A percentile compares a stretch with the other conserved stretches of the same genome.
These are phyloP conservation scores for Scopulariopsis brevicaulis DNA, from an alignment of 2,329 filamentous ascomycete genomes.

Conservation along the genomic window DNA sequence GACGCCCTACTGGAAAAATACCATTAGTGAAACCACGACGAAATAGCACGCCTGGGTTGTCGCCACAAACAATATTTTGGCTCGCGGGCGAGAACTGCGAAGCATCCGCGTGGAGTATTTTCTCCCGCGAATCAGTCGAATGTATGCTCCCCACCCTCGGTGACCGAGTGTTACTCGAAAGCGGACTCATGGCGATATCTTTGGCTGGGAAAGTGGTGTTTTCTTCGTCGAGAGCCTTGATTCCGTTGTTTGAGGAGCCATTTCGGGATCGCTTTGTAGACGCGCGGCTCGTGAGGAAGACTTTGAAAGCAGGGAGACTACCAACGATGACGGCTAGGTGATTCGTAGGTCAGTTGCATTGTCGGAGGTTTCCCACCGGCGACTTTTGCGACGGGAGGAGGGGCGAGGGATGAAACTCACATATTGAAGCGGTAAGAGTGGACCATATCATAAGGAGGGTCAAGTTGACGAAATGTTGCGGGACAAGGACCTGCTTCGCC, in stretches of 20 bases:
- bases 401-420: background rate
- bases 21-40: background rate
- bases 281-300: constrained; percentile 7
- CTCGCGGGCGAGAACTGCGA: background rate
- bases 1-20: background rate
- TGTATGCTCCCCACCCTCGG: background rate
- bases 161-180: background rate
- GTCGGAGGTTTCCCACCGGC: background rate
- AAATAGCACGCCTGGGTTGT: background rate
- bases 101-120: constrained; percentile 1
- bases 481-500: constrained; percentile 11
- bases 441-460: constrained; percentile 9
- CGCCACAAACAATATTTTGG: background rate
- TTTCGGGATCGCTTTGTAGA: background rate
- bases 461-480: constrained; percentile 8
- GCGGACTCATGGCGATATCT: background rate
- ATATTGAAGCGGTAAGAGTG: constrained; percentile 5
- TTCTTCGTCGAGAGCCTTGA: background rate
- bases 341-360: background rate
- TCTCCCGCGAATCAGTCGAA: constrained; percentile 2
- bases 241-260: background rate
- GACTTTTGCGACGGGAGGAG: too few species aligned
- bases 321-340: constrained; percentile 10
- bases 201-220: background rate
- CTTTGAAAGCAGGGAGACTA: constrained; percentile 11